A percentile compares a stretch with the other conserved stretches of the same genome.
These are phyloP conservation scores for Volvariella surrecta DNA, from an alignment of 1,284 basidiomycete species.

Conservation along the genomic window DNA sequence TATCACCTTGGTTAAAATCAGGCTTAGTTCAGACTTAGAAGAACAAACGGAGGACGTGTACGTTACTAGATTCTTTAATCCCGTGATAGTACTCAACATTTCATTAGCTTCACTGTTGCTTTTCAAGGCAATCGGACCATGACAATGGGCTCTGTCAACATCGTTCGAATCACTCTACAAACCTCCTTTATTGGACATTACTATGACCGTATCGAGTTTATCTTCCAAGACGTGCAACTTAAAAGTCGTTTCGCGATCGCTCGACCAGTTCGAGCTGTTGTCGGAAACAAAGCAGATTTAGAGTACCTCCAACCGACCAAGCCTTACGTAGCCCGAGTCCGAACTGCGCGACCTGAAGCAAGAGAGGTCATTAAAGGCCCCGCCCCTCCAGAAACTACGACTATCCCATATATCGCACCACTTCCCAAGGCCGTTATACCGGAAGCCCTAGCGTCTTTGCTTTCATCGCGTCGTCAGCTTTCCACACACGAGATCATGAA, in stretches of 20 bases:
- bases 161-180: conserved; percentile 25
- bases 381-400: conserved; percentile 28
- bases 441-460: neutral
- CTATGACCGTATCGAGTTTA: conserved; percentile 35
- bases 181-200: conserved; percentile 36
- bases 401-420: conserved; percentile 29
- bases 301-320: conserved; percentile 37
- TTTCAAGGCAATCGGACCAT: conserved; percentile 15
- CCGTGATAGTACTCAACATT: no score
- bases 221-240: conserved; percentile 31
- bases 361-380: conserved; percentile 38
- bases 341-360: conserved; percentile 29
- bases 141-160: conserved; percentile 17
- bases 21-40: conserved; percentile 21
- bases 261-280: conserved; percentile 28
- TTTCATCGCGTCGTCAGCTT: neutral
- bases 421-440: conserved; percentile 25
- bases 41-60: no score
- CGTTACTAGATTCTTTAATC: no score
- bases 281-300: conserved; percentile 38
- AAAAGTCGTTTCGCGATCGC: conserved; percentile 35
- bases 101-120: conserved; percentile 27
- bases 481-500: conserved; percentile 6
- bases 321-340: conserved; percentile 43
- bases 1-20: conserved; percentile 18